Conservation (phyloP, 306 rosid species). For the Begonia loranthoides region DNA sequence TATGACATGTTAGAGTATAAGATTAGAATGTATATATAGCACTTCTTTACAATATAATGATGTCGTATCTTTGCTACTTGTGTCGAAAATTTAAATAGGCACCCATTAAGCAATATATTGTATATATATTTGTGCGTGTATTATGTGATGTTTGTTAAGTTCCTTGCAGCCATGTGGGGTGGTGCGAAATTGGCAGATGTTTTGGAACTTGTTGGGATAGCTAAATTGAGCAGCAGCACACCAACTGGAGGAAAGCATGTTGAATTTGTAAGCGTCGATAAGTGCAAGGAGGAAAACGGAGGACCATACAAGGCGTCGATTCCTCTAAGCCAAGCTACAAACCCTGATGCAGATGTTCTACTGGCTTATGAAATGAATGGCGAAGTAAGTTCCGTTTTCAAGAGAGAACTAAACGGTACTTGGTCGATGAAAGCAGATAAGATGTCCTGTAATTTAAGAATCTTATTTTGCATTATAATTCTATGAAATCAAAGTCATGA, state of each 20-base stretch:
- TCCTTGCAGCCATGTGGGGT: constrained; percentile 71
- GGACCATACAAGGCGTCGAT: constrained; percentile 97
- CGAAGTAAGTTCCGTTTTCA: constrained; percentile 39
- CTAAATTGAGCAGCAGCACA: constrained; percentile 42
- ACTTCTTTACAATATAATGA: too few relatives aligned
- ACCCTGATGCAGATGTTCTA: constrained; percentile 83
- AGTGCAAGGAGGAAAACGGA: constrained; percentile 94
- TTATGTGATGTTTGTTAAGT: too few relatives aligned
- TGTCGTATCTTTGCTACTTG: too few relatives aligned
- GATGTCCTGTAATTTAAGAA: too few relatives aligned
- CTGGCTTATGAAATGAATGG: constrained; percentile 99
- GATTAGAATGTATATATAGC: not conserved
- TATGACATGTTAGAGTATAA: not conserved
- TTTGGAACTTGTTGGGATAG: constrained; percentile 77
- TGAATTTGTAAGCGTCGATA: constrained; percentile 82
- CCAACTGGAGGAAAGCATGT: constrained; percentile 78
- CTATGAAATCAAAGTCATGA: too few relatives aligned
- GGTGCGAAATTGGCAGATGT: constrained; percentile 85
- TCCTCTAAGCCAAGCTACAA: constrained; percentile 83
- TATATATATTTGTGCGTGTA: too few relatives aligned
- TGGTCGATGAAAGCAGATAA: too few relatives aligned
- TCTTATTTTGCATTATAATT: too few relatives aligned
- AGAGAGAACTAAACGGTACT: not conserved
- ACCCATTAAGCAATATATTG: too few relatives aligned
- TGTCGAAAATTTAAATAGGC: too few relatives aligned